Conservation (phyloP, 495 filamentous ascomycete species). For the Penicillium antarcticum region DNA sequence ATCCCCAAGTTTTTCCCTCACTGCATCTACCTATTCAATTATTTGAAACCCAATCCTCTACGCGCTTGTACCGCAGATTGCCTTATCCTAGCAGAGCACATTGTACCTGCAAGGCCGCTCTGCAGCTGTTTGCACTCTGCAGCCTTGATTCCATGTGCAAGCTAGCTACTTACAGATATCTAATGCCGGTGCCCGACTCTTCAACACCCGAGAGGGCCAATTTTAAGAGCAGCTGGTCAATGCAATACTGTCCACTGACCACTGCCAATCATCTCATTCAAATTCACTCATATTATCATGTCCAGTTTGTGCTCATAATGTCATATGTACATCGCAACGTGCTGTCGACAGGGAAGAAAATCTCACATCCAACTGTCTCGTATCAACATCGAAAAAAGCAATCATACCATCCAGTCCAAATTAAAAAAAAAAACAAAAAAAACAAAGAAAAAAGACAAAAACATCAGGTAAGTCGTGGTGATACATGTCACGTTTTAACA, state of each 20-base stretch:
- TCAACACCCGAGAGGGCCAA: too few species aligned
- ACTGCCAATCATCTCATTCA: not conserved
- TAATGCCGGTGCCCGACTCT: not conserved
- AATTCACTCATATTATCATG: constrained; percentile 8
- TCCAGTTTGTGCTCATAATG: constrained; percentile 5
- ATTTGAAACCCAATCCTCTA: not conserved
- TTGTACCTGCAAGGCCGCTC: constrained; percentile 20
- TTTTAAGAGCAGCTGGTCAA: too few species aligned
- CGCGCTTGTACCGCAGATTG: constrained; percentile 4
- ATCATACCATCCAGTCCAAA: constrained; percentile 5
- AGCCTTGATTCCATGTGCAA: constrained; percentile 1
- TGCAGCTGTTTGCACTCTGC: constrained; percentile 14
- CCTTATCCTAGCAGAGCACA: constrained; percentile 15
- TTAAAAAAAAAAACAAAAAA: not conserved
- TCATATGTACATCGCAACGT: constrained; percentile 34
- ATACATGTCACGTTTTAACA: constrained; percentile 30
- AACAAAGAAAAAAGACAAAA: not conserved
- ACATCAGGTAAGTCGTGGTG: constrained; percentile 29
- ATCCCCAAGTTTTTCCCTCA: too few species aligned
- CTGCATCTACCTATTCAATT: too few species aligned
- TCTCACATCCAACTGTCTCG: constrained; percentile 12
- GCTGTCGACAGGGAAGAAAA: constrained; percentile 3
- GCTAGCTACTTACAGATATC: not conserved
- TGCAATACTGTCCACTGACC: too few species aligned
- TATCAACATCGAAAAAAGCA: constrained; percentile 18